Evolutionary conservation across 108 stramenopile species (phyloP).

Genomic region (Cyclotella kingstonii): DNA sequence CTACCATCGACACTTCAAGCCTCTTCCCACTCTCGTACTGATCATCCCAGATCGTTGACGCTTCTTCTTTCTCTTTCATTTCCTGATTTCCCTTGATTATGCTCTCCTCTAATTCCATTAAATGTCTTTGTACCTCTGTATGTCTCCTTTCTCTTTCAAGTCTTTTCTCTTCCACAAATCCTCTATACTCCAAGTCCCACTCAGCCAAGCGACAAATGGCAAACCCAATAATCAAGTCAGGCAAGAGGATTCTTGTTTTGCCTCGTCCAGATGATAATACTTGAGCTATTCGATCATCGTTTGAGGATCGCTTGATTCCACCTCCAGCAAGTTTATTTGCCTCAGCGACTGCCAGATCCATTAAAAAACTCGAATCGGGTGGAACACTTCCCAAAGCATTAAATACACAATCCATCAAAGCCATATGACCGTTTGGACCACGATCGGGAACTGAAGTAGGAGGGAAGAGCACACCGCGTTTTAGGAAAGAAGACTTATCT

Average conservation of each 20-base stretch:
- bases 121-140: conserved; percentile 11
- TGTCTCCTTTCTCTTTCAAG: conserved; percentile 15
- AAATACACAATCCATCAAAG: conserved; percentile 77
- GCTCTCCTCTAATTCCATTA: conserved; percentile 37
- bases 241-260: conserved; percentile 48
- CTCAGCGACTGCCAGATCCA: conserved; percentile 11
- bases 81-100: conserved; percentile 10
- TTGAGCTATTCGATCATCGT: conserved; percentile 25
- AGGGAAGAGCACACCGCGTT: conserved; percentile 58
- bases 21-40: too few species aligned
- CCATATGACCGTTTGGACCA: conserved; percentile 77
- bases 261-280: conserved; percentile 26
- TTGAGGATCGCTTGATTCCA: neutral
- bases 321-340: neutral
- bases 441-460: conserved; percentile 57
- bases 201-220: conserved; percentile 64
- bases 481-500: conserved; percentile 62
- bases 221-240: conserved; percentile 73
- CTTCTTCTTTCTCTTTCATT: neutral
- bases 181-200: conserved; percentile 39
- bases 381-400: conserved; percentile 47
- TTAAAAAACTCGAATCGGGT: conserved; percentile 17
- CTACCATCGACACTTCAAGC: too few species aligned
- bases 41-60: too few species aligned
- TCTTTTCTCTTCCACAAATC: conserved; percentile 28